Evolutionary conservation across 495 filamentous ascomycete species (phyloP).

Genomic region (Podospora bellae-mahoneyi): DNA sequence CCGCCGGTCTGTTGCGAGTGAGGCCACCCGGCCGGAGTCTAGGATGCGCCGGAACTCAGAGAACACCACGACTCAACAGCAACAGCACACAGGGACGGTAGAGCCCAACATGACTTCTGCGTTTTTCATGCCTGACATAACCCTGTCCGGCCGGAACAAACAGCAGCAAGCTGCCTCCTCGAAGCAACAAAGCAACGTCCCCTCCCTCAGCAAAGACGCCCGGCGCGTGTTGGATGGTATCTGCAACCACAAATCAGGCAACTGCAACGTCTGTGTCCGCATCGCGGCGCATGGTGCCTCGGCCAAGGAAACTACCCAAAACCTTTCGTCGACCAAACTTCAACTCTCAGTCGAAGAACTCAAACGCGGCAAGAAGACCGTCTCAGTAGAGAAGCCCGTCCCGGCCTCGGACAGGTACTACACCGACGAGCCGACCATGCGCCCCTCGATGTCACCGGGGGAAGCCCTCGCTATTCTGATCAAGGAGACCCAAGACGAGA

Average conservation of each 20-base stretch:
- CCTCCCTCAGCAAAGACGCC: slow-evolving; percentile 44
- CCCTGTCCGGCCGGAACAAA: slow-evolving; percentile 36
- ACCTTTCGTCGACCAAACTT: slow-evolving; percentile 15
- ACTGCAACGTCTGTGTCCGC: slow-evolving; percentile 72
- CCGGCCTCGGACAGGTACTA: slow-evolving; percentile 66
- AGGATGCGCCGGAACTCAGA: slow-evolving; percentile 36
- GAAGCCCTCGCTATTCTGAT: slow-evolving; percentile 75
- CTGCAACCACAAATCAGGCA: slow-evolving; percentile 62
- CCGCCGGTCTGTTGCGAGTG: slow-evolving; percentile 19
- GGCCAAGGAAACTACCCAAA: slow-evolving; percentile 17
- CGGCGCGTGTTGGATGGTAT: slow-evolving; percentile 58
- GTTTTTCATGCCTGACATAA: slow-evolving; percentile 56
- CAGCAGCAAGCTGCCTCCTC: slow-evolving; percentile 5
- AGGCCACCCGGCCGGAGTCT: slow-evolving; percentile 24
- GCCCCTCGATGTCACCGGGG: slow-evolving; percentile 70
- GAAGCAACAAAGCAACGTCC: slow-evolving; percentile 34
- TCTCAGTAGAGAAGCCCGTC: slow-evolving; percentile 63
- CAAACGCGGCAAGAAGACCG: slow-evolving; percentile 47
- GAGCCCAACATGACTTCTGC: slow-evolving; percentile 76
- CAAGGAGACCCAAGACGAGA: slow-evolving; percentile 77
- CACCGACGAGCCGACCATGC: slow-evolving; percentile 67
- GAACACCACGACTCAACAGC: slow-evolving; percentile 25
- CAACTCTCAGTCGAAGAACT: slow-evolving; percentile 32
- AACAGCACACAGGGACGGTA: slow-evolving; percentile 18
- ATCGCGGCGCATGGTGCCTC: slow-evolving; percentile 42